A percentile compares a stretch with the other conserved stretches of the same genome.
Evolutionary conservation across 2,329 filamentous ascomycete genomes (phyloP).

Genomic region (Fusarium sp.): DNA sequence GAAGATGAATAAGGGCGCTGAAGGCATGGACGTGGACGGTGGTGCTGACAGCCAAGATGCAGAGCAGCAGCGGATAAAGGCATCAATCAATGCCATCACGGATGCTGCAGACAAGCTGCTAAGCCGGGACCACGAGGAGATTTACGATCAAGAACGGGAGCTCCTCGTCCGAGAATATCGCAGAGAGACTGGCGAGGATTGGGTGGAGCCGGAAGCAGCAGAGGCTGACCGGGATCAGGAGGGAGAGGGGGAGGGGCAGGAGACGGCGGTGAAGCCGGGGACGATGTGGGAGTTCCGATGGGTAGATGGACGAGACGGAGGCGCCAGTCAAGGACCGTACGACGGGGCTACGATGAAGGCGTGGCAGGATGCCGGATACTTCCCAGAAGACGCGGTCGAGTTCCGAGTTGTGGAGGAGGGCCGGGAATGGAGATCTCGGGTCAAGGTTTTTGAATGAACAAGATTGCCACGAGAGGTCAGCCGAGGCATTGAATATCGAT

Average conservation of each 20-base stretch:
- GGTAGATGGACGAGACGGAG: constrained; percentile 87
- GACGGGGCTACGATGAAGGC: constrained; percentile 87
- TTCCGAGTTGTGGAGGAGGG: constrained; percentile 72
- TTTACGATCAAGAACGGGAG: constrained; percentile 92
- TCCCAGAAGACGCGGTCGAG: constrained; percentile 80
- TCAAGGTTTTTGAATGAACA: constrained; percentile 62
- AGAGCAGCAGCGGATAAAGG: constrained; percentile 75
- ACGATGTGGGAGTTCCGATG: constrained; percentile 88
- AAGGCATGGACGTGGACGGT: constrained; percentile 77
- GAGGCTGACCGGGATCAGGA: constrained; percentile 43
- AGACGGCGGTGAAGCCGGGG: constrained; percentile 32
- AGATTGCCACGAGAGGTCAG: constrained; percentile 23
- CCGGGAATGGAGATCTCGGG: constrained; percentile 62
- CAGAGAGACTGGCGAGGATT: constrained; percentile 87
- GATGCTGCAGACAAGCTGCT: constrained; percentile 90
- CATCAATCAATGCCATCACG: constrained; percentile 84
- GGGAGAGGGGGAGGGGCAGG: constrained; percentile 22
- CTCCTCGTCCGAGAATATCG: constrained; percentile 84
- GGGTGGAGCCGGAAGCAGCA: constrained; percentile 65
- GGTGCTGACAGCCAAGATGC: constrained; percentile 65
- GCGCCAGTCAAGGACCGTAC: constrained; percentile 85
- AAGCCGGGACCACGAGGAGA: constrained; percentile 84
- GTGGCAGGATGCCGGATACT: constrained; percentile 94
- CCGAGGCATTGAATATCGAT: constrained; percentile 3
- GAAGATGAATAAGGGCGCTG: constrained; percentile 68